Evolutionary conservation across 1,139 yeast genomes (phyloP), one percentile per base, ranked within the genome.

Genomic region (Spathaspora jeffriesii): DNA sequence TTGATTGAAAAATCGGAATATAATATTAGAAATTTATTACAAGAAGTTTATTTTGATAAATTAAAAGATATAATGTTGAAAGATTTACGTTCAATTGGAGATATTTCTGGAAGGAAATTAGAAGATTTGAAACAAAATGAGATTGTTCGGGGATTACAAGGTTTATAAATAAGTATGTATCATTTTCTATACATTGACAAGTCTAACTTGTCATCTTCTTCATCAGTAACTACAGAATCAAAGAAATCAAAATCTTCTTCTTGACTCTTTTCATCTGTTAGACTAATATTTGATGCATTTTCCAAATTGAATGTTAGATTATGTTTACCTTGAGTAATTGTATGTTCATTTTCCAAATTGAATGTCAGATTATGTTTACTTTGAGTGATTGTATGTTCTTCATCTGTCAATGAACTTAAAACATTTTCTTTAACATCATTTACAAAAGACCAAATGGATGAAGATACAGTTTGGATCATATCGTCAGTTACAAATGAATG

Each of bases 41-140:
- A 92, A 64, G 96, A 90, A 53, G 98, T 93, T 23, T 93, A 93
- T 64, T 93, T 93, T 62, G 98, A 96, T 60, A 93, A 93, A 71
- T 88, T 96, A 32, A 84, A 89, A 61, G 97, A 92, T 62, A 85
- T 92, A 45, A 70, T 89, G 56, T 68, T 73, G 60, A 75, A 73
- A 44, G 96, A 88, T 61, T 73, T 89, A 57, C 76, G 96, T 59
- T 76, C 85, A 9, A 62, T 78, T 32, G 78, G 78, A 9, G 75
- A 71, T 42, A 57, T 73, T 34, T 61, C 66, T 6, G 67, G 63
- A 5, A 71, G 71, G 53, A 68, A 66, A 39, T 67, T 62, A 20
- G 82, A 76, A 42, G 68, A 64, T 49, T 55, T 56, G 44, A 76
- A 63, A 57, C 88, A 82, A 36, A 60, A 72, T 15, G 81, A 79